A percentile compares a stretch with the other conserved stretches of the same genome.
Conservation (phyloP, 129 eudicot genomes). For the Lactuca sativa region DNA sequence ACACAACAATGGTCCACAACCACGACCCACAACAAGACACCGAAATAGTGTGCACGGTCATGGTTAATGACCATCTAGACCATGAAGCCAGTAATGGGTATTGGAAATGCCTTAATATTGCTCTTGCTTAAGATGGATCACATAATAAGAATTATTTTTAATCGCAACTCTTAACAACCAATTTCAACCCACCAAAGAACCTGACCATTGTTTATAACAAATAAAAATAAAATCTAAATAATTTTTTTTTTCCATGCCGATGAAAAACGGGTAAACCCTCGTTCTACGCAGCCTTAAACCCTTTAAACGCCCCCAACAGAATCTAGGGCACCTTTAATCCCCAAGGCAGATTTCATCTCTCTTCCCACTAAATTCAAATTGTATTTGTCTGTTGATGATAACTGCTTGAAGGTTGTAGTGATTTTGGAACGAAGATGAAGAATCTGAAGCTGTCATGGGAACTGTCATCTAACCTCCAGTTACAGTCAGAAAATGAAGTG, state of each 20-base stretch:
- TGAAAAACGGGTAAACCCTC: slow-evolving; percentile 19
- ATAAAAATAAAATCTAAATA: too few relatives aligned
- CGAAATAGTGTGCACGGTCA: too few relatives aligned
- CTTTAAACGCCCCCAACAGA: background rate
- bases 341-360: slow-evolving; percentile 6
- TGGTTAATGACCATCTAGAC: too few relatives aligned
- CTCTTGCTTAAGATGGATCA: too few relatives aligned
- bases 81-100: too few relatives aligned
- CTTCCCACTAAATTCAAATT: background rate
- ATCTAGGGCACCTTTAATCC: slow-evolving; percentile 25
- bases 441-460: slow-evolving; percentile 75
- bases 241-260: background rate
- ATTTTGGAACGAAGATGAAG: slow-evolving; percentile 43
- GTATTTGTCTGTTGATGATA: slow-evolving; percentile 1
- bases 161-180: too few relatives aligned
- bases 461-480: slow-evolving; percentile 40
- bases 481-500: slow-evolving; percentile 47
- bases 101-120: too few relatives aligned
- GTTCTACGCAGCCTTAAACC: slow-evolving; percentile 31
- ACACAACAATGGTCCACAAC: too few relatives aligned
- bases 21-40: too few relatives aligned
- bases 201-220: too few relatives aligned
- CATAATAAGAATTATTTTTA: too few relatives aligned
- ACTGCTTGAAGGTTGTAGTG: background rate
- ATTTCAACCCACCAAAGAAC: too few relatives aligned